These are phyloP conservation scores for Teratosphaeria epicoccoides DNA, from an alignment of 2,329 filamentous ascomycete species.

Conservation along the genomic window DNA sequence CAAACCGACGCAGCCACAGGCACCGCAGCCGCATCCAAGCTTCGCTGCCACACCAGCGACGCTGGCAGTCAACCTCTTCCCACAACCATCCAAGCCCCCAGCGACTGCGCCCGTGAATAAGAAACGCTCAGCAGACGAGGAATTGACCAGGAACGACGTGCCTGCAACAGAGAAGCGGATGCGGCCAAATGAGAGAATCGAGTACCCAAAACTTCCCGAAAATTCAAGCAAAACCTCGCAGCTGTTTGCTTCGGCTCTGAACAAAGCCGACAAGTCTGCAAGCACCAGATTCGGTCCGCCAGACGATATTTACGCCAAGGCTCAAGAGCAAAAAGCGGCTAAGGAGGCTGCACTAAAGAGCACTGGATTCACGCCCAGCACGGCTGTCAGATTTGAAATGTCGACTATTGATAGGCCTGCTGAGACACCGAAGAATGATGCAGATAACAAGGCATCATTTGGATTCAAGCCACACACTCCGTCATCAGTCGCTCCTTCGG, in stretches of 20 bases:
- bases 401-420: constrained; percentile 4
- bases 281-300: constrained; percentile 6
- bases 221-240: constrained; percentile 22
- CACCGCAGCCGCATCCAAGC: neutral
- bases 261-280: constrained; percentile 10
- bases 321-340: constrained; percentile 5
- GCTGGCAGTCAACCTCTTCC: constrained; percentile 7
- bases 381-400: constrained; percentile 3
- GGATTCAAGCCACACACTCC: constrained; percentile 8
- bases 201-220: constrained; percentile 22
- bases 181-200: constrained; percentile 16
- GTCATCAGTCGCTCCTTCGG: neutral
- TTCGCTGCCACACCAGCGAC: constrained; percentile 3
- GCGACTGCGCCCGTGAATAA: constrained; percentile 19
- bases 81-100: constrained; percentile 11
- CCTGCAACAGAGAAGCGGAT: constrained; percentile 23
- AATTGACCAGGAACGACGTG: constrained; percentile 9
- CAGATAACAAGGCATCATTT: neutral
- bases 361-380: constrained; percentile 5
- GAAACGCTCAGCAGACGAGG: constrained; percentile 18
- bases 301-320: constrained; percentile 3
- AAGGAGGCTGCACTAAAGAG: constrained; percentile 6
- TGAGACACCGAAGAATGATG: neutral
- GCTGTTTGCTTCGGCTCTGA: constrained; percentile 22
- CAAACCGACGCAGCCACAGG: neutral